A percentile compares a stretch with the other conserved stretches of the same genome.
Conservation (phyloP, 2,329 filamentous ascomycete species). For the Aspergillus bombycis region DNA sequence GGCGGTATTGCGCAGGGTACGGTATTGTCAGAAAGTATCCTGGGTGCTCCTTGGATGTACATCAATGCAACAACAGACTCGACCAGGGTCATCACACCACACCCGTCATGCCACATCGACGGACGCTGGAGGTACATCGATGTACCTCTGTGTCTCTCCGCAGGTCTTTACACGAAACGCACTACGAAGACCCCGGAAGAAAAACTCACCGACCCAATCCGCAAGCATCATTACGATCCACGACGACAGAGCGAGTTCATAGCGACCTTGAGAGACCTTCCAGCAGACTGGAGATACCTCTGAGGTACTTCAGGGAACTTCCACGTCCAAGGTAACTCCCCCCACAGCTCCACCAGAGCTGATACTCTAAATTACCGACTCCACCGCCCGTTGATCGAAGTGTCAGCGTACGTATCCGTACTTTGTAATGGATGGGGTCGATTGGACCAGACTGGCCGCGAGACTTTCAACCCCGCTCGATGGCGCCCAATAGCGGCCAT, state of each 20-base stretch:
- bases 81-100: slow-evolving; percentile 1
- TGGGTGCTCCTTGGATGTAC: too few relatives aligned
- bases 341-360: slow-evolving; percentile 4
- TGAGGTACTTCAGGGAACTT: too few relatives aligned
- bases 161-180: background rate
- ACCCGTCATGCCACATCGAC: slow-evolving; percentile 1
- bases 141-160: background rate
- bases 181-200: background rate
- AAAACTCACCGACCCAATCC: background rate
- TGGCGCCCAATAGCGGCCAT: background rate
- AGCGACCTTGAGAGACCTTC: too few relatives aligned
- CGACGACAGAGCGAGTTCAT: background rate
- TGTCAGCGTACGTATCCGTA: background rate
- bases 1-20: background rate
- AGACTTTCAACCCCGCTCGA: slow-evolving; percentile 3
- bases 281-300: too few relatives aligned
- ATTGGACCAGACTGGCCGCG: background rate
- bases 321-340: background rate
- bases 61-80: background rate
- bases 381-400: background rate
- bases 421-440: background rate
- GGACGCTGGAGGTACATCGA: background rate
- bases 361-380: background rate
- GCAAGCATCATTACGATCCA: background rate
- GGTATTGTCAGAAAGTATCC: slow-evolving; percentile 1